Conservation (phyloP, 306 rosid species). For the Psophocarpus tetragonolobus region DNA sequence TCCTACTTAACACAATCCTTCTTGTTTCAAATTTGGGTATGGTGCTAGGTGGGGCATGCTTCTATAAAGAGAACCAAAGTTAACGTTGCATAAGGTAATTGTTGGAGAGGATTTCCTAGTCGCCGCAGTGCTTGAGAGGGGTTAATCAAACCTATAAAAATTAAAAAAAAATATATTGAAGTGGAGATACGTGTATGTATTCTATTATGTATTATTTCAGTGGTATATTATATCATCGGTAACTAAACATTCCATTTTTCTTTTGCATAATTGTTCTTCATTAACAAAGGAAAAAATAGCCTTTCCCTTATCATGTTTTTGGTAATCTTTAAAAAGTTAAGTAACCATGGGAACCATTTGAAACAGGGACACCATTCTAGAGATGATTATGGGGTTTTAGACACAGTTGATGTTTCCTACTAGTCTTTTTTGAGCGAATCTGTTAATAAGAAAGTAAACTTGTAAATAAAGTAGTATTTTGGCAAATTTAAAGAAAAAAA, state of each 20-base stretch:
- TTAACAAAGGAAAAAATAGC: not conserved
- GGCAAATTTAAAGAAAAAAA: too few species aligned
- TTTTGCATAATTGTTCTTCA: not conserved
- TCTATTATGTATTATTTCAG: slow-evolving; percentile 22
- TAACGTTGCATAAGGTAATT: not conserved
- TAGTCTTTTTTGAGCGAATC: not conserved
- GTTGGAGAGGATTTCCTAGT: not conserved
- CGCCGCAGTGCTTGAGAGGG: not conserved
- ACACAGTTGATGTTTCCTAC: slow-evolving; percentile 2
- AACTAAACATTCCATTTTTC: slow-evolving; percentile 21
- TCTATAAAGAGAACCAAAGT: not conserved
- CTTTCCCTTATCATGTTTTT: not conserved
- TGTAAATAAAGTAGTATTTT: not conserved
- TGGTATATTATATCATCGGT: slow-evolving; percentile 29
- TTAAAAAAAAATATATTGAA: not conserved
- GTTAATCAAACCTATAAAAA: not conserved
- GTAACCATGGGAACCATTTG: not conserved
- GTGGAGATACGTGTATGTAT: slow-evolving; percentile 22
- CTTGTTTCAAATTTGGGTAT: slow-evolving; percentile 46
- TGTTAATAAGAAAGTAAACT: not conserved
- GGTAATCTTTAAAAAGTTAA: not conserved
- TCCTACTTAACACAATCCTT: slow-evolving; percentile 39
- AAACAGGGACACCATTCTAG: not conserved
- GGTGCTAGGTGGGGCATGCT: not conserved
- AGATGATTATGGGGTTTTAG: not conserved